Evolutionary conservation across 768 basidiomycete species (phyloP), one percentile per base, ranked within the genome.

Genomic region (Thelephora aurantiotincta): DNA sequence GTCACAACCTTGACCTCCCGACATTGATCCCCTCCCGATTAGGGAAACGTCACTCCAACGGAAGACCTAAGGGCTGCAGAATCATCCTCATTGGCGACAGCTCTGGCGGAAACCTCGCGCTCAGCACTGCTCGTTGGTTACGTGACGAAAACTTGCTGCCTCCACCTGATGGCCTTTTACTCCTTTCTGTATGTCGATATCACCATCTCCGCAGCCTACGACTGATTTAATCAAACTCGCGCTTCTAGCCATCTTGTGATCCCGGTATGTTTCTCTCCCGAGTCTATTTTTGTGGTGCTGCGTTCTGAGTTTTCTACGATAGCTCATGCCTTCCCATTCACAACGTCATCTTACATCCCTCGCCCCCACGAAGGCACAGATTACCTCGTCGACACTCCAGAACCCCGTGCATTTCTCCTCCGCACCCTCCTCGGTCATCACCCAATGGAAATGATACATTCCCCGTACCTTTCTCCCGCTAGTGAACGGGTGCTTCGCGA

Each of bases 81-180:
- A 65, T 74, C 42, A 55, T 75, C 22, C 64, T 76, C 38, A 67
- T 74, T 33, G 74, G 73, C n/a, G 74, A 75, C 50, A 72, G 71
- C 50, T 71, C 74, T 0, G 74, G 74, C 11, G 74, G 74, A 5
- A 75, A 75, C 50, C 63, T 76, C 1, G 72, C 69, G 1, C 65
- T 76, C 7, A 68, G 72, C 11, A 64, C 74, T 2, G 63, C 72
- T 6, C 67, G 73, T 35, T 76, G 73, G 73, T 59, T 76, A n/a
- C 61, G 73, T 23, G 73, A 74, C 48, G 71, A 76, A 54, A 66
- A 63, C 7, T 53, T 64, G 12, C 56, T 76, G 0, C 70, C 68
- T 5, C 58, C 62, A 34, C 73, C 73, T 0, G 61, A 71, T 47
- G 73, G 68, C 1, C 57, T 76, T 18, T 57, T 75, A 3, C 57